Conservation (phyloP, 345 rosid genomes). For the Passiflora organensis region DNA sequence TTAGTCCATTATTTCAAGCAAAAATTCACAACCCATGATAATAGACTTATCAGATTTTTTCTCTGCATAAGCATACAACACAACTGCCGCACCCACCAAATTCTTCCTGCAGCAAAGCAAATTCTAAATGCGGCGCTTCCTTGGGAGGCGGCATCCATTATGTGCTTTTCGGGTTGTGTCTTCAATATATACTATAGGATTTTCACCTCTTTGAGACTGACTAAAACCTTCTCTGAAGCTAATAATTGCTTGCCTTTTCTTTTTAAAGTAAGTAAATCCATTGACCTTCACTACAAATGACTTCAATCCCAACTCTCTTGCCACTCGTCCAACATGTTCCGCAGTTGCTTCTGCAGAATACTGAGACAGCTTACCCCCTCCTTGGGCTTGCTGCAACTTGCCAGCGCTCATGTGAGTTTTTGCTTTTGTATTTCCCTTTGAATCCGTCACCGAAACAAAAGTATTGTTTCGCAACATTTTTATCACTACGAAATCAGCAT, state of each 20-base stretch:
- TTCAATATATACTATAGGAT: slow-evolving; percentile 67
- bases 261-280: slow-evolving; percentile 72
- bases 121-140: slow-evolving; percentile 58
- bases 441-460: slow-evolving; percentile 70
- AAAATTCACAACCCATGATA: no score
- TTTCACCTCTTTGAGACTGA: slow-evolving; percentile 36
- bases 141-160: slow-evolving; percentile 85
- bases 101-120: no score
- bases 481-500: slow-evolving; percentile 66
- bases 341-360: slow-evolving; percentile 91
- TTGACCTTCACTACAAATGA: slow-evolving; percentile 80
- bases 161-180: slow-evolving; percentile 78
- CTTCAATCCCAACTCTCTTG: slow-evolving; percentile 61
- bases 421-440: slow-evolving; percentile 62
- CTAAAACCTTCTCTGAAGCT: slow-evolving; percentile 73
- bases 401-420: slow-evolving; percentile 48
- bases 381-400: slow-evolving; percentile 45
- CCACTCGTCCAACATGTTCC: slow-evolving; percentile 65
- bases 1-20: no score
- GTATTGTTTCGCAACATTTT: slow-evolving; percentile 69
- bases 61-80: no score
- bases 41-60: no score
- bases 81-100: no score
- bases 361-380: slow-evolving; percentile 52
- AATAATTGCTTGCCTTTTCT: slow-evolving; percentile 72